These are phyloP conservation scores for Centrapalus pauciflorus DNA, from an alignment of 129 eudicot species.

Conservation along the genomic window DNA sequence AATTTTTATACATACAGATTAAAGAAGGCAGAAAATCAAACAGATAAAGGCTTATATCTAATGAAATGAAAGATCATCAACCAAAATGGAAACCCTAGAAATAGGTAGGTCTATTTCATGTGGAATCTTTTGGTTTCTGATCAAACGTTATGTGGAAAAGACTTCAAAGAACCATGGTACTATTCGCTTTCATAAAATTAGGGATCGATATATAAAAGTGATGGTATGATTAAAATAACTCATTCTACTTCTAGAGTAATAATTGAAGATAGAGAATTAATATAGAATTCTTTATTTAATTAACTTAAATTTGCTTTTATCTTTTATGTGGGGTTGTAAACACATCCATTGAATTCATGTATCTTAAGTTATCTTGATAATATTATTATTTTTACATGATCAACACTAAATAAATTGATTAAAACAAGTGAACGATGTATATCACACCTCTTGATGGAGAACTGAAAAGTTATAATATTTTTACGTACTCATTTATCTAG, in stretches of 20 bases:
- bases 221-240: slow-evolving; percentile 7
- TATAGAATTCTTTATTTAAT: background rate
- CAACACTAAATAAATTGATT: no score
- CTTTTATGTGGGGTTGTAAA: no score
- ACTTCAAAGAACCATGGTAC: slow-evolving; percentile 13
- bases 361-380: no score
- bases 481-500: no score
- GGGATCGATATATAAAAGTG: background rate
- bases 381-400: no score
- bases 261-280: background rate
- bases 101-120: background rate
- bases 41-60: slow-evolving; percentile 5
- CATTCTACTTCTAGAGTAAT: background rate
- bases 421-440: no score
- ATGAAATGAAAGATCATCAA: slow-evolving; percentile 18
- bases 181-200: slow-evolving; percentile 15
- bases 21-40: slow-evolving; percentile 6
- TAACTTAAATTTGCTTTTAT: background rate
- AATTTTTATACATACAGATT: no score
- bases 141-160: slow-evolving; percentile 12
- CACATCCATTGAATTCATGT: no score
- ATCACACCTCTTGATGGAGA: no score
- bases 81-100: slow-evolving; percentile 30
- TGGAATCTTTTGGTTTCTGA: slow-evolving; percentile 29
- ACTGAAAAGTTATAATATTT: no score